Conservation (phyloP, 345 rosid genomes). For the Ricinus communis region DNA sequence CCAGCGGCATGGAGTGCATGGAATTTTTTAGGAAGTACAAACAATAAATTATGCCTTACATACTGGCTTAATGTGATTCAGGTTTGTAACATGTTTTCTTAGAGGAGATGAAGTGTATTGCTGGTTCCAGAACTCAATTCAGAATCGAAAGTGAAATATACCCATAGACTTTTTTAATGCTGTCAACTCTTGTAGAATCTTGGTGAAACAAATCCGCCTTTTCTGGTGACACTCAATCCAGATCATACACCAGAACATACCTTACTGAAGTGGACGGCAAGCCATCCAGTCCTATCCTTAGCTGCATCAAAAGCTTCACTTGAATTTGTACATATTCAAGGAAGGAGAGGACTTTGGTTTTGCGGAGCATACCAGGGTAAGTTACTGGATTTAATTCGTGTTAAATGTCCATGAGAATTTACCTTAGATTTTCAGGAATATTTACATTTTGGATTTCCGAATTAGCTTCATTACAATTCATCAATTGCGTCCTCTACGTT, state of each 20-base stretch:
- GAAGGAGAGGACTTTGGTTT: conserved; percentile 83
- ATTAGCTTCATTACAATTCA: background rate
- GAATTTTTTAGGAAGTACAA: conserved; percentile 83
- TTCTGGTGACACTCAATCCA: conserved; percentile 84
- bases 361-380: conserved; percentile 91
- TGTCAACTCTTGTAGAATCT: conserved; percentile 58
- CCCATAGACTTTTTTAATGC: no score
- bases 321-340: conserved; percentile 73
- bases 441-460: background rate
- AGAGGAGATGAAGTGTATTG: no score
- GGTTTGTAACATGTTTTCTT: conserved; percentile 42
- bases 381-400: background rate
- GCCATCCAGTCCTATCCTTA: conserved; percentile 90
- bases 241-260: conserved; percentile 54
- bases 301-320: conserved; percentile 78
- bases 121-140: background rate
- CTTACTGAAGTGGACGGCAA: conserved; percentile 76
- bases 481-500: conserved; percentile 5
- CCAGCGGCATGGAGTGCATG: conserved; percentile 91
- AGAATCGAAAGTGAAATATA: background rate
- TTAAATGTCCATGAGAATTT: background rate
- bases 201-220: conserved; percentile 60
- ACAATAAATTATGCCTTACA: conserved; percentile 68
- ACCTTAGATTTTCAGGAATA: background rate
- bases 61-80: conserved; percentile 96